Evolutionary conservation across 768 basidiomycete genomes (phyloP).

Genomic region (Amanita rubescens): DNA sequence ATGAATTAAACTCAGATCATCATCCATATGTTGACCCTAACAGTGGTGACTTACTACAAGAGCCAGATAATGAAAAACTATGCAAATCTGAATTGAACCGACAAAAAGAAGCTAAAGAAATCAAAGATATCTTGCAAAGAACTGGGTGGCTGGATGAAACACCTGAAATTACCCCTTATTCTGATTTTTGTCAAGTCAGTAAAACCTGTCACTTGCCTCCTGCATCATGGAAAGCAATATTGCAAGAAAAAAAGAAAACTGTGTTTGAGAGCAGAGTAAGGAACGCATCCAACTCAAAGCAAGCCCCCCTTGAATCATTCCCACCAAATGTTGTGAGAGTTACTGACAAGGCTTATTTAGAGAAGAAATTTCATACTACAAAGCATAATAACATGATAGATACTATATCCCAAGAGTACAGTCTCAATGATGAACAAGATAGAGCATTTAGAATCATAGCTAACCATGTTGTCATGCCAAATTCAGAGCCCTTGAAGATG

Average conservation of each 20-base stretch:
- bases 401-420: conserved; percentile 7
- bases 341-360: neutral
- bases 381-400: neutral
- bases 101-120: neutral
- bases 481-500: conserved; percentile 14
- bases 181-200: no score
- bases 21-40: neutral
- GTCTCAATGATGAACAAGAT: conserved; percentile 17
- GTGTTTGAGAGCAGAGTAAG: neutral
- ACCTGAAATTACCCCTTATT: neutral
- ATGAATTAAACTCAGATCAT: neutral
- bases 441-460: conserved; percentile 19
- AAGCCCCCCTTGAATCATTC: neutral
- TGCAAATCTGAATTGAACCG: neutral
- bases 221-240: no score
- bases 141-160: neutral
- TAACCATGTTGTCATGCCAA: conserved; percentile 10
- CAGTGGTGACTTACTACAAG: neutral
- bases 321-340: neutral
- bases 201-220: no score
- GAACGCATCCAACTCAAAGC: neutral
- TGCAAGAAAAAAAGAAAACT: neutral
- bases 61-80: neutral
- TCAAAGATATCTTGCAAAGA: neutral
- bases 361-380: neutral